These are phyloP conservation scores for Astragalus membranaceus DNA, from an alignment of 306 rosid genomes.

Conservation along the genomic window DNA sequence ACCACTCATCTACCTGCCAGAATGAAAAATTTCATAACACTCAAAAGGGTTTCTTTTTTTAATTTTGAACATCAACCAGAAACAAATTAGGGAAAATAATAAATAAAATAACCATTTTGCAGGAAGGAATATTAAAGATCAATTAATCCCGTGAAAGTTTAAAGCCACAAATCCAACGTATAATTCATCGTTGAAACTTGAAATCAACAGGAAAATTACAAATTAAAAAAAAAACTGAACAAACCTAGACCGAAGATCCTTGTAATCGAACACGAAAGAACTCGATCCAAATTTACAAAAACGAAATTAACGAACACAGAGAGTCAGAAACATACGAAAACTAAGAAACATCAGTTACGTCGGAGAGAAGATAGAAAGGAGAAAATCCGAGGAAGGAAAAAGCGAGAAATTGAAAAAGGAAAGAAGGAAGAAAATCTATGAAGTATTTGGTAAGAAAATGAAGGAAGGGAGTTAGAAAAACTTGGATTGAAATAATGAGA, in stretches of 20 bases:
- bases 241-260: conserved; percentile 22
- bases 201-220: background rate
- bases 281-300: conserved; percentile 31
- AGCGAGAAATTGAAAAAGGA: background rate
- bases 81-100: background rate
- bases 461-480: conserved; percentile 13
- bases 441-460: conserved; percentile 12
- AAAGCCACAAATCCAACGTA: background rate
- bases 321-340: background rate
- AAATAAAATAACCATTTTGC: conserved; percentile 2
- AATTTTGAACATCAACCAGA: background rate
- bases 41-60: background rate
- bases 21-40: conserved; percentile 11
- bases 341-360: background rate
- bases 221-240: background rate
- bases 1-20: conserved; percentile 50
- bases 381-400: too few species aligned
- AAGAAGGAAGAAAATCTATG: conserved; percentile 19
- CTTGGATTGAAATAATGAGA: conserved; percentile 10
- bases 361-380: background rate
- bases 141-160: background rate
- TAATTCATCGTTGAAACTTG: background rate
- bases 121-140: conserved; percentile 10
- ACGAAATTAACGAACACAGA: background rate
- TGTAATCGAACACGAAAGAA: background rate